Evolutionary conservation across 2,329 filamentous ascomycete species (phyloP).

Genomic region (Aspergillus viridinutans): DNA sequence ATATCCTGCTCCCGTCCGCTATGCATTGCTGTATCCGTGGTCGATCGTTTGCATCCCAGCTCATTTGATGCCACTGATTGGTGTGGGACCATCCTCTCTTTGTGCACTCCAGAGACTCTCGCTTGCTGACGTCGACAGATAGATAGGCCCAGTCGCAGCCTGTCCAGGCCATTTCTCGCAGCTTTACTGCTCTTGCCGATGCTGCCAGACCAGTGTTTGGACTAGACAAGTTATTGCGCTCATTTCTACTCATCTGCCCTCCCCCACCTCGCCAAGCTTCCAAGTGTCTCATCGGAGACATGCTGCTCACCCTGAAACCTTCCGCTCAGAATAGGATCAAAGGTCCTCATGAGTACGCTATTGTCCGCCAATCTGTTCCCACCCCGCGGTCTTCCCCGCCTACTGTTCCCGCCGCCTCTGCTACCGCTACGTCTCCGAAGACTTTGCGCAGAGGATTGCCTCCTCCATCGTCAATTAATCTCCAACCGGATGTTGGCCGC

Average conservation of each 20-base stretch:
- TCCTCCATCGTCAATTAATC: conserved; percentile 62
- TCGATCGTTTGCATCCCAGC: not conserved
- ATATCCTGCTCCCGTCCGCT: not conserved
- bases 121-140: not conserved
- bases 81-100: not conserved
- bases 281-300: conserved; percentile 15
- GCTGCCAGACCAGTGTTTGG: not conserved
- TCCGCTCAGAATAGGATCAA: conserved; percentile 45
- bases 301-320: conserved; percentile 52
- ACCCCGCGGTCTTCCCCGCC: conserved; percentile 34
- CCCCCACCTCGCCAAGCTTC: not conserved
- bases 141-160: not conserved
- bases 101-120: not conserved
- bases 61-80: not conserved
- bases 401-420: conserved; percentile 29
- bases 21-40: not conserved
- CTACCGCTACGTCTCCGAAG: conserved; percentile 33
- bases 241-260: not conserved
- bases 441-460: conserved; percentile 66
- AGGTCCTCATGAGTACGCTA: conserved; percentile 47
- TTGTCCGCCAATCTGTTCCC: conserved; percentile 39
- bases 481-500: conserved; percentile 36
- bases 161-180: not conserved
- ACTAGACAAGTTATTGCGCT: not conserved
- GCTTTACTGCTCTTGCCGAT: not conserved